Evolutionary conservation across 2,329 filamentous ascomycete species (phyloP), one percentile per base, ranked within the genome.

Genomic region (Aspergillus phoenicis): DNA sequence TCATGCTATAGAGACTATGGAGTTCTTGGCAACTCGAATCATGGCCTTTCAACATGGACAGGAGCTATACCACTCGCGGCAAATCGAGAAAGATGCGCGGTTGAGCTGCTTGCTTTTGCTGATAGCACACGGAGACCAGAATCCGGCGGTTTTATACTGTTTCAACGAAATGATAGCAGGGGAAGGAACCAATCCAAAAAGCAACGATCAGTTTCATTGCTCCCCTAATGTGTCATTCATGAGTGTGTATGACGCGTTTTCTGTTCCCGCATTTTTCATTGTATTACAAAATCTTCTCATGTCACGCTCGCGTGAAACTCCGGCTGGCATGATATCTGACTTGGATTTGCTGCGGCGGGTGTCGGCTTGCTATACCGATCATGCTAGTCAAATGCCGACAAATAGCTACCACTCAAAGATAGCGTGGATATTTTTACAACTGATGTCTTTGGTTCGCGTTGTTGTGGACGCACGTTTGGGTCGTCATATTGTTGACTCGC

Each of bases 51-150:
- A 47, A 48, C 54, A 49, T 26, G 43, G 43, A 6, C 20, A 15
- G 8, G 54, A 47, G 5, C 8, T 11, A 6, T 43, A 43, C 8
- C 51, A 59, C 5, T 6, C 52, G 11, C 20, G 20, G 2, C 20
- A 30, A 17, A 41, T 47, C 3, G 43, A 43, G 15, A 7, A 11
- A 7, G 58, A 59, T 24, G 52, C 58, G 6, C 52, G 43, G 13
- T 20, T 43, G 2, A 53, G 52, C 52, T 59, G 58, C 13, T 17
- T 59, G 20, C 52, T 59, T 15, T 20, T 59, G 22, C 43, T 59
- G 4, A 59, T 51, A 13, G 43, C 41, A 3, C 22, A 55, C 17
- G 58, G 58, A 4, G 58, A 59, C 41, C 51, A 41, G 2, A 24
- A 48, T n/a, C 52, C 30, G 10, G 43, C 53, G 5, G 20, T 53